Evolutionary conservation across 345 rosid species (phyloP).

Genomic region (Murraya koenigii): DNA sequence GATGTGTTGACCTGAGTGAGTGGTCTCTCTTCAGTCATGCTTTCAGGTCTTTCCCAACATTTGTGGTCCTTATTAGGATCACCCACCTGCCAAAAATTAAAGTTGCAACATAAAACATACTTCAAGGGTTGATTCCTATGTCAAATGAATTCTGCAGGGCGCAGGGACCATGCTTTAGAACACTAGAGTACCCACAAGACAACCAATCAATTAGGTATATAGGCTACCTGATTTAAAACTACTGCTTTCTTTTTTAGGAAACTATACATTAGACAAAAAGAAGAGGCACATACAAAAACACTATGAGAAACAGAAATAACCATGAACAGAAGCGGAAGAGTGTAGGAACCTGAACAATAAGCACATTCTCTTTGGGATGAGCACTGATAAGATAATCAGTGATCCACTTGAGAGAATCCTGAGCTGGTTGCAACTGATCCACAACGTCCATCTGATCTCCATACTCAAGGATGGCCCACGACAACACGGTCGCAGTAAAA

Average conservation of each 20-base stretch:
- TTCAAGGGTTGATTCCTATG: neutral
- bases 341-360: constrained; percentile 71
- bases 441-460: constrained; percentile 86
- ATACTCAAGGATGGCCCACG: constrained; percentile 97
- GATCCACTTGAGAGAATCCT: constrained; percentile 77
- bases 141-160: neutral
- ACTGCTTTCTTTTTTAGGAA: neutral
- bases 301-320: neutral
- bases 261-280: neutral
- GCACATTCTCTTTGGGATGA: constrained; percentile 67
- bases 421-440: constrained; percentile 62
- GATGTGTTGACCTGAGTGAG: constrained; percentile 59
- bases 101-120: neutral
- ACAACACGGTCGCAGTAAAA: constrained; percentile 76
- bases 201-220: neutral
- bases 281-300: neutral
- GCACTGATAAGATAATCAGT: constrained; percentile 86
- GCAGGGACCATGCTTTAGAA: neutral
- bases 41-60: constrained; percentile 96
- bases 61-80: constrained; percentile 69
- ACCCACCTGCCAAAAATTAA: constrained; percentile 64
- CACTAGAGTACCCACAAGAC: neutral
- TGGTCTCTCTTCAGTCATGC: constrained; percentile 78
- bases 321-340: neutral
- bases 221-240: neutral